phyloP scores from a whole-genome alignment of 2,329 filamentous ascomycete species.

The Penicillium rolfsii region DNA sequence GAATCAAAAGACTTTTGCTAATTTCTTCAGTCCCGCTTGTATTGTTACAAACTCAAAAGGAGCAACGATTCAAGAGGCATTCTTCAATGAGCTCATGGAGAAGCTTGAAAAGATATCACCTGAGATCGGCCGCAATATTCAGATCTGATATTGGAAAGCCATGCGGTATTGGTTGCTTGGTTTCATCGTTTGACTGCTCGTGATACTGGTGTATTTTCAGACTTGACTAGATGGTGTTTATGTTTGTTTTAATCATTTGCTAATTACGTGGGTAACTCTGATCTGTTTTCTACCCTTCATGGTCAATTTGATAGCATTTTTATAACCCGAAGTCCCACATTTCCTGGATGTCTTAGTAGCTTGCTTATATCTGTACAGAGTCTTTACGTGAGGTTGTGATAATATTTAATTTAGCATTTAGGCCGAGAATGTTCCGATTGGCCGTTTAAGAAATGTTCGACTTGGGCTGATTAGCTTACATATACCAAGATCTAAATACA shows the following conservation, averaged over 20 bases:
- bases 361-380: background rate
- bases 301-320: background rate
- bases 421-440: background rate
- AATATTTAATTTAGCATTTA: background rate
- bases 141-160: background rate
- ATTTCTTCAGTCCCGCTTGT: constrained; percentile 15
- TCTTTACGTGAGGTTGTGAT: too few species aligned
- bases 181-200: background rate
- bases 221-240: background rate
- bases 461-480: background rate
- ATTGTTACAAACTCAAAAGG: constrained; percentile 16
- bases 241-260: background rate
- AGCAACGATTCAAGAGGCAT: constrained; percentile 15
- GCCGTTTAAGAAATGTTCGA: background rate
- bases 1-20: background rate
- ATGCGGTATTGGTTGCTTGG: too few species aligned
- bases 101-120: constrained; percentile 22
- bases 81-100: constrained; percentile 21
- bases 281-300: background rate
- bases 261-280: background rate
- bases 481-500: background rate
- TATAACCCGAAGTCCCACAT: background rate
- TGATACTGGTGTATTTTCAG: background rate
- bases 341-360: background rate
- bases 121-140: constrained; percentile 17